Percentiles rank a stretch among this genome's conserved stretches.
These are phyloP conservation scores for Chalaropsis ovoidea DNA, from an alignment of 2,329 filamentous ascomycete species.

Conservation along the genomic window DNA sequence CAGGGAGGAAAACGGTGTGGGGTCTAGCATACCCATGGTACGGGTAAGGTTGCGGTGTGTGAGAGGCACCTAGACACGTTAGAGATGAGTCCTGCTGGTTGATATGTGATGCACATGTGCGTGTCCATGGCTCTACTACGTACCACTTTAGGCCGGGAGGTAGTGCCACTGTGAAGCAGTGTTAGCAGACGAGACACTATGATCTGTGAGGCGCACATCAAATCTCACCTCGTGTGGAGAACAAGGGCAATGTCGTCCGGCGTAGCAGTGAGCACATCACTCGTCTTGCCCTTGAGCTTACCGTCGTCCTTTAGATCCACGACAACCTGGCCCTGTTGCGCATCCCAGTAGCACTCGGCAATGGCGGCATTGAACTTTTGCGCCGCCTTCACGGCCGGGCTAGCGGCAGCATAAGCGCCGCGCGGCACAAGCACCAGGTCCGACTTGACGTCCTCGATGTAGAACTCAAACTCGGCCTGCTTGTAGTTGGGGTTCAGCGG, in stretches of 20 bases:
- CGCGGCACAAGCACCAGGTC: constrained; percentile 65
- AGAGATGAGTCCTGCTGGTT: constrained; percentile 21
- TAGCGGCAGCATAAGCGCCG: constrained; percentile 56
- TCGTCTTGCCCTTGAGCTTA: constrained; percentile 44
- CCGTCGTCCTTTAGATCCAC: constrained; percentile 70
- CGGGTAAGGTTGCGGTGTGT: constrained; percentile 71
- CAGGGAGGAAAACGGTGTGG: background rate
- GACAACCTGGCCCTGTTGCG: constrained; percentile 51
- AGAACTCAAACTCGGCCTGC: constrained; percentile 84
- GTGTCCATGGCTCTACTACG: constrained; percentile 29
- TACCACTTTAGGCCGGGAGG: constrained; percentile 73
- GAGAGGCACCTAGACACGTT: constrained; percentile 51
- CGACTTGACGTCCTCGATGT: constrained; percentile 77
- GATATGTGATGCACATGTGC: background rate
- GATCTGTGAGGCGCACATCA: background rate
- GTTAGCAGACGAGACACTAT: background rate
- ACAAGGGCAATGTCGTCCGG: constrained; percentile 75
- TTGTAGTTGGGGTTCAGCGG: constrained; percentile 85
- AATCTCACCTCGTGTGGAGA: constrained; percentile 56
- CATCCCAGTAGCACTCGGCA: constrained; percentile 76
- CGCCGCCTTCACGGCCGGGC: constrained; percentile 64
- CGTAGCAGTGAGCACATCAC: constrained; percentile 42
- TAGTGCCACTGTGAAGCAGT: constrained; percentile 52
- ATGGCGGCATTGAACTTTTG: constrained; percentile 73
- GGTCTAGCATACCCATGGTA: constrained; percentile 55